Evolutionary conservation across 192 early-diverging fungal species (phyloP).

Genomic region (Rhizophagus prolifer): DNA sequence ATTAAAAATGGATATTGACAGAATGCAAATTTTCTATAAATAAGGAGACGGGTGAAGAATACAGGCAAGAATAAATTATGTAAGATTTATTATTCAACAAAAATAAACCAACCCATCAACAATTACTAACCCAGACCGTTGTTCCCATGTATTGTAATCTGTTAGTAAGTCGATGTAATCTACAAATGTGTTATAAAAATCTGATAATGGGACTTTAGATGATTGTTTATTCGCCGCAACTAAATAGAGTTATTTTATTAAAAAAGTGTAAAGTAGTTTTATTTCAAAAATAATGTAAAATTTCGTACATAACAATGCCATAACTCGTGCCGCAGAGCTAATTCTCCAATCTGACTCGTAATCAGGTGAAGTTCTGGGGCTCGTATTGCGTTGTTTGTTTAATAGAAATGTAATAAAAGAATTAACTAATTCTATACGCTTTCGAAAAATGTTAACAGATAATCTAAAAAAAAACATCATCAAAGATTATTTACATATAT

Average conservation of each 20-base stretch:
- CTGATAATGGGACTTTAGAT: slow-evolving; percentile 60
- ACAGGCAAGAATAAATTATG: background rate
- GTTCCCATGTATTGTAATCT: slow-evolving; percentile 78
- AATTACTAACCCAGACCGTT: slow-evolving; percentile 46
- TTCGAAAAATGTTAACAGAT: slow-evolving; percentile 60
- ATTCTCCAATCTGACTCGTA: slow-evolving; percentile 89
- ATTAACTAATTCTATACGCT: slow-evolving; percentile 78
- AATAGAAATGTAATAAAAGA: slow-evolving; percentile 83
- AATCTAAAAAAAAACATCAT: slow-evolving; percentile 38
- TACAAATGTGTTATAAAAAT: slow-evolving; percentile 84
- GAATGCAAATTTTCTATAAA: slow-evolving; percentile 68
- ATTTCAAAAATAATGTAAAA: background rate
- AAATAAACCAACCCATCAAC: background rate
- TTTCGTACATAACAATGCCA: slow-evolving; percentile 79
- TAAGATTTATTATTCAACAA: background rate
- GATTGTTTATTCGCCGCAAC: slow-evolving; percentile 64
- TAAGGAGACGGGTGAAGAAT: background rate
- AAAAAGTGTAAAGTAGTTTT: background rate
- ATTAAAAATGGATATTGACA: slow-evolving; percentile 84
- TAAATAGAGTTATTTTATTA: background rate
- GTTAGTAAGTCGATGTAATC: slow-evolving; percentile 69
- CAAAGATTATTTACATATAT: slow-evolving; percentile 1
- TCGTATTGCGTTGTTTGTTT: slow-evolving; percentile 53
- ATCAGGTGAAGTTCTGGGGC: slow-evolving; percentile 8
- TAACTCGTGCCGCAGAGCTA: slow-evolving; percentile 78